Percentiles rank a stretch among this genome's conserved stretches.
These are phyloP conservation scores for Candida anutae DNA, from an alignment of 1,139 yeast genomes.

Conservation along the genomic window DNA sequence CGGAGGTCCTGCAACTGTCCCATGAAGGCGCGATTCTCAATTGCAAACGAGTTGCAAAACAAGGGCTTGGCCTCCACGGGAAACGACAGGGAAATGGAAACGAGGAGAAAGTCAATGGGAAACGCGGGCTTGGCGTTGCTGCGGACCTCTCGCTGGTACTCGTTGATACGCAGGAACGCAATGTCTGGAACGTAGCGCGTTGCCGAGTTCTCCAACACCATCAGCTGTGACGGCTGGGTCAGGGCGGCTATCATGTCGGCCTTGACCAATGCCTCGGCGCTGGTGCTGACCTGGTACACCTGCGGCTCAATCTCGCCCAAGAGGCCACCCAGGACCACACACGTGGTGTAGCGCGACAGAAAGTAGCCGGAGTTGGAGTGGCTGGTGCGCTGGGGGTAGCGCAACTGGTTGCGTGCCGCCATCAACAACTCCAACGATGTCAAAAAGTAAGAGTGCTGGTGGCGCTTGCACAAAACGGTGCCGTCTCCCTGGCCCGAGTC, in stretches of 20 bases:
- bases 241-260: slow-evolving; percentile 86
- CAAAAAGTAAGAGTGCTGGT: slow-evolving; percentile 82
- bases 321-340: slow-evolving; percentile 82
- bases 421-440: slow-evolving; percentile 80
- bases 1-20: slow-evolving; percentile 66
- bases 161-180: slow-evolving; percentile 76
- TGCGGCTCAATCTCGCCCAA: slow-evolving; percentile 86
- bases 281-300: slow-evolving; percentile 81
- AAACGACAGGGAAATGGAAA: slow-evolving; percentile 89
- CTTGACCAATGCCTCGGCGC: slow-evolving; percentile 79
- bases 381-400: slow-evolving; percentile 57
- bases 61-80: slow-evolving; percentile 55
- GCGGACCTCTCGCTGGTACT: slow-evolving; percentile 81
- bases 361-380: slow-evolving; percentile 61
- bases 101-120: slow-evolving; percentile 88
- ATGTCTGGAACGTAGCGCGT: slow-evolving; percentile 91
- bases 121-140: slow-evolving; percentile 91
- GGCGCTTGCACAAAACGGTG: slow-evolving; percentile 85
- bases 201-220: slow-evolving; percentile 63
- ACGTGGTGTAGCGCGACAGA: slow-evolving; percentile 88
- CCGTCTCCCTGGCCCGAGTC: slow-evolving; percentile 88
- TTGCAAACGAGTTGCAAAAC: slow-evolving; percentile 47
- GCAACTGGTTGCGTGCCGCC: slow-evolving; percentile 72
- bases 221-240: slow-evolving; percentile 84
- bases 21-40: slow-evolving; percentile 70